Percentiles rank a stretch among this genome's conserved stretches.
Conservation (phyloP, 2,329 filamentous ascomycete genomes). For the Verticillium longisporum region DNA sequence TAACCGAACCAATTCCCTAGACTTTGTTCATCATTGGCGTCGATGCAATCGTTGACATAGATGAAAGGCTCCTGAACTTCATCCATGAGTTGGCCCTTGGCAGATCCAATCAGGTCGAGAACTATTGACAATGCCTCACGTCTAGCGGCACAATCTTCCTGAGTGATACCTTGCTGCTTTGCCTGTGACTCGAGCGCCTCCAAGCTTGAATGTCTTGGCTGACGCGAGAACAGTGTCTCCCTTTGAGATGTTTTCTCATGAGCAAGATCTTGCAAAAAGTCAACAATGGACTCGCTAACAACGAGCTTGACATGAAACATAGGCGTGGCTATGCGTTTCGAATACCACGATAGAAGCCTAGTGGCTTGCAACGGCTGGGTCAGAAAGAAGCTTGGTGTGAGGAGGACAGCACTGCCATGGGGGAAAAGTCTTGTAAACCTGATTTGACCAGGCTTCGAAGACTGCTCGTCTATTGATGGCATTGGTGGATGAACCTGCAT, state of each 20-base stretch:
- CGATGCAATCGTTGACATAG: slow-evolving; percentile 39
- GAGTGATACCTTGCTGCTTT: neutral
- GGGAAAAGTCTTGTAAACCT: slow-evolving; percentile 18
- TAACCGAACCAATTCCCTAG: slow-evolving; percentile 57
- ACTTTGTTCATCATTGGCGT: slow-evolving; percentile 54
- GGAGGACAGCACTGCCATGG: slow-evolving; percentile 24
- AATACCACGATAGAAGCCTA: slow-evolving; percentile 28
- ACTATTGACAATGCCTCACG: slow-evolving; percentile 10
- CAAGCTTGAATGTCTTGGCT: neutral
- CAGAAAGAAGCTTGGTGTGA: slow-evolving; percentile 34
- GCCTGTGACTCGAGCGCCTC: neutral
- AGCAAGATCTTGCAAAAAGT: slow-evolving; percentile 21
- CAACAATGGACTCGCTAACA: slow-evolving; percentile 19
- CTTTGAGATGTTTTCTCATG: neutral
- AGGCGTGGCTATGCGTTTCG: neutral
- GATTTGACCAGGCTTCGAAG: slow-evolving; percentile 3
- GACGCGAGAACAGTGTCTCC: neutral
- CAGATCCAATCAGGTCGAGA: slow-evolving; percentile 9
- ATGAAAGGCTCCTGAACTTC: slow-evolving; percentile 32
- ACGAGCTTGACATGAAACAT: slow-evolving; percentile 16
- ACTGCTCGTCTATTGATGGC: slow-evolving; percentile 5
- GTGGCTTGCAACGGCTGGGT: slow-evolving; percentile 26
- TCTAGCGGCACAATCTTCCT: slow-evolving; percentile 7
- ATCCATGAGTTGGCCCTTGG: slow-evolving; percentile 20
- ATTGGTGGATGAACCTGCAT: slow-evolving; percentile 12